Percentiles rank a stretch among this genome's conserved stretches.
phyloP scores from a whole-genome alignment of 2,329 filamentous ascomycete genomes.

The Dendrostoma leiphaemia region DNA sequence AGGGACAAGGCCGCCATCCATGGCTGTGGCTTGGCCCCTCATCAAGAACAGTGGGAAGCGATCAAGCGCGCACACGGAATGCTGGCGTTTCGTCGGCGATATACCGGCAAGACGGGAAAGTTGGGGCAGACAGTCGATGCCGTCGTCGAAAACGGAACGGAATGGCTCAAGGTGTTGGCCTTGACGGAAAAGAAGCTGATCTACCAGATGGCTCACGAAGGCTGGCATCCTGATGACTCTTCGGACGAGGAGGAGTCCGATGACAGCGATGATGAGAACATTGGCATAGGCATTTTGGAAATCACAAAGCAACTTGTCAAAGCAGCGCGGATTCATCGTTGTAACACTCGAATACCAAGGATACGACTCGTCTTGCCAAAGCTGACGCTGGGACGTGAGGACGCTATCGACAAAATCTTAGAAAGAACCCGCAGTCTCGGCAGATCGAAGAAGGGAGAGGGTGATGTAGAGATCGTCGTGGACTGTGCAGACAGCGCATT shows the following conservation, averaged over 20 bases:
- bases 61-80: slow-evolving; percentile 19
- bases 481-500: slow-evolving; percentile 16
- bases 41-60: slow-evolving; percentile 15
- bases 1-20: slow-evolving; percentile 13
- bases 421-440: slow-evolving; percentile 9
- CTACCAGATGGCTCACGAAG: slow-evolving; percentile 19
- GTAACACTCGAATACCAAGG: slow-evolving; percentile 16
- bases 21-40: slow-evolving; percentile 11
- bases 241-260: slow-evolving; percentile 13
- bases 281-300: slow-evolving; percentile 11
- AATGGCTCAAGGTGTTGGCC: slow-evolving; percentile 18
- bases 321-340: slow-evolving; percentile 17
- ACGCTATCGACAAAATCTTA: slow-evolving; percentile 17
- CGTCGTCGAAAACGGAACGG: slow-evolving; percentile 17
- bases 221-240: slow-evolving; percentile 20
- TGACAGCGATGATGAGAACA: slow-evolving; percentile 12
- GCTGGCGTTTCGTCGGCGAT: slow-evolving; percentile 16
- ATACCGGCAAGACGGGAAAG: slow-evolving; percentile 4
- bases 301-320: slow-evolving; percentile 15
- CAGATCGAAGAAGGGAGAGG: slow-evolving; percentile 10
- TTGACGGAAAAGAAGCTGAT: slow-evolving; percentile 18
- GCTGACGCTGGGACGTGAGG: slow-evolving; percentile 4
- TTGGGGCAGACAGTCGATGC: slow-evolving; percentile 17
- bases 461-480: slow-evolving; percentile 14
- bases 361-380: slow-evolving; percentile 18